phyloP scores from a whole-genome alignment of 2,329 filamentous ascomycete species.

The Eutypa lata region DNA sequence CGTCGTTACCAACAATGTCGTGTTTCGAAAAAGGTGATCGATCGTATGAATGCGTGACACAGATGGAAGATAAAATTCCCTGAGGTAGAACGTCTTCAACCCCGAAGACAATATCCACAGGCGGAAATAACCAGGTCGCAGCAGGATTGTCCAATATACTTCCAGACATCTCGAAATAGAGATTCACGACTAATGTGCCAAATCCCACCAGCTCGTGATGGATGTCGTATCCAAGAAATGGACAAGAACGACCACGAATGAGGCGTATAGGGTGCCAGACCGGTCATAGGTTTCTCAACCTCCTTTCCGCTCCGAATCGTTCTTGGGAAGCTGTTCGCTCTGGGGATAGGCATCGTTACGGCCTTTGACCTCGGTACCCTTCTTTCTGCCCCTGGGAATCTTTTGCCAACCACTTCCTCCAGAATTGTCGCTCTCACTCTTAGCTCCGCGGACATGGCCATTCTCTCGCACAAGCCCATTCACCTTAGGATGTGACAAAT shows the following conservation, averaged over 20 bases:
- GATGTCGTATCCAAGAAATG: constrained; percentile 25
- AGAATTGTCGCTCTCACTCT: constrained; percentile 48
- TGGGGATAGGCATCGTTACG: constrained; percentile 38
- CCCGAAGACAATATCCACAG: constrained; percentile 15
- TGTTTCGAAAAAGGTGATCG: neutral
- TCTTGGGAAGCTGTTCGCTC: constrained; percentile 54
- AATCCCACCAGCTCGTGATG: constrained; percentile 8
- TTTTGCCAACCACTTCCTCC: constrained; percentile 56
- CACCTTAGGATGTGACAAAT: constrained; percentile 27
- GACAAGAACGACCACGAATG: constrained; percentile 8
- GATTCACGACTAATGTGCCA: constrained; percentile 10
- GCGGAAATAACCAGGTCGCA: constrained; percentile 17
- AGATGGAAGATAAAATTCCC: neutral
- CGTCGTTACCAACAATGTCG: neutral
- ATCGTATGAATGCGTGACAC: neutral
- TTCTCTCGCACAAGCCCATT: constrained; percentile 44
- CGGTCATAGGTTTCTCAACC: constrained; percentile 41
- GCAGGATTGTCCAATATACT: constrained; percentile 20
- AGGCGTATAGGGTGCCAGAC: constrained; percentile 4
- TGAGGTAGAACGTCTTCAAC: neutral
- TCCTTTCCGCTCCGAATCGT: constrained; percentile 61
- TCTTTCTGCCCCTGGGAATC: constrained; percentile 51
- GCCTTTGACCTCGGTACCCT: constrained; percentile 47
- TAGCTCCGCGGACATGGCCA: constrained; percentile 51
- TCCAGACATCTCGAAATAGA: constrained; percentile 16